Conservation (phyloP, 116 monocot species). For the Iris pallida region DNA sequence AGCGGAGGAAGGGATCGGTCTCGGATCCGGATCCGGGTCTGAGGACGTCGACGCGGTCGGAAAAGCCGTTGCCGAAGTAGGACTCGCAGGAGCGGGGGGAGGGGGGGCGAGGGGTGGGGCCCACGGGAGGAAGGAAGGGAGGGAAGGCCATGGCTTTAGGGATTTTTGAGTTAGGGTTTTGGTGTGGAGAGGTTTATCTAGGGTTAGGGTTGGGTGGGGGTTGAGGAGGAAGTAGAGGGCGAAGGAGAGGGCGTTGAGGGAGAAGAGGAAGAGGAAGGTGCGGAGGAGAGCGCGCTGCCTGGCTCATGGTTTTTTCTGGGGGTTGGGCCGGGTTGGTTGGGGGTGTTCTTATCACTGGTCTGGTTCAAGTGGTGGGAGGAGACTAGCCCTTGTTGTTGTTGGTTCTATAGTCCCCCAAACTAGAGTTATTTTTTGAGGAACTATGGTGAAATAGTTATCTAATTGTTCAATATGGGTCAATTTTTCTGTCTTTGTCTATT, state of each 20-base stretch:
- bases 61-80: conserved; percentile 29
- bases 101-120: neutral
- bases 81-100: conserved; percentile 14
- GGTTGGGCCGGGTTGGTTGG: neutral
- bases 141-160: conserved; percentile 23
- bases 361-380: too few relatives aligned
- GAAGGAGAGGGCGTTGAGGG: conserved; percentile 16
- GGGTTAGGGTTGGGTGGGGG: conserved; percentile 5
- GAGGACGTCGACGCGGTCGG: conserved; percentile 9
- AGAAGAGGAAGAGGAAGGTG: conserved; percentile 17
- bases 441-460: too few relatives aligned
- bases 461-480: too few relatives aligned
- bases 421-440: too few relatives aligned
- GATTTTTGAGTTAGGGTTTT: neutral
- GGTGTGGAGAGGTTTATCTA: neutral
- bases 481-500: too few relatives aligned
- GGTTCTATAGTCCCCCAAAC: too few relatives aligned
- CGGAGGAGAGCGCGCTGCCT: conserved; percentile 4
- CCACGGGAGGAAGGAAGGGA: conserved; percentile 24
- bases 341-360: too few relatives aligned
- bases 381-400: too few relatives aligned
- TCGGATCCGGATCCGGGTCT: neutral
- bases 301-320: neutral
- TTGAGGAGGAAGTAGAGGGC: conserved; percentile 13
- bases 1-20: conserved; percentile 3